These are phyloP conservation scores for Cyclostephanos invisitatus DNA, from an alignment of 108 stramenopile genomes.

Conservation along the genomic window DNA sequence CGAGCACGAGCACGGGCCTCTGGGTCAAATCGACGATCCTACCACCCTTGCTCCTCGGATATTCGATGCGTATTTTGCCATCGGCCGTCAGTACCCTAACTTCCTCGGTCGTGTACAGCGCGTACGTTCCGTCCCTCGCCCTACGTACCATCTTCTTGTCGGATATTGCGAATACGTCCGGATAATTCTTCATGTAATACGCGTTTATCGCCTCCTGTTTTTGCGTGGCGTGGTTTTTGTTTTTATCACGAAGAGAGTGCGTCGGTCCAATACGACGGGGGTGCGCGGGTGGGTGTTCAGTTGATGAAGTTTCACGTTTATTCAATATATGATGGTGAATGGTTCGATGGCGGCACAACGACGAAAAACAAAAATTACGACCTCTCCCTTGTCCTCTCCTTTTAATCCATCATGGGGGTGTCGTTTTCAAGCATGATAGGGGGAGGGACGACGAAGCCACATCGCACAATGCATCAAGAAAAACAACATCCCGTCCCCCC, in stretches of 20 bases:
- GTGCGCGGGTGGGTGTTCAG: too few species aligned
- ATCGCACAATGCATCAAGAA: too few species aligned
- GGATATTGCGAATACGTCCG: conserved; percentile 67
- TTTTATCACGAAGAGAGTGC: background rate
- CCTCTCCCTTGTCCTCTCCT: too few species aligned
- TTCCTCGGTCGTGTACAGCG: conserved; percentile 56
- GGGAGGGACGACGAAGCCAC: too few species aligned
- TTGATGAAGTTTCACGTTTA: too few species aligned
- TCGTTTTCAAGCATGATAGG: too few species aligned
- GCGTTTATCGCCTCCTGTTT: conserved; percentile 63
- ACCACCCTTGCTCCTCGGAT: conserved; percentile 67
- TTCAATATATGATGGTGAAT: too few species aligned
- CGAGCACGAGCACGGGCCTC: conserved; percentile 76
- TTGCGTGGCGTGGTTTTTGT: background rate
- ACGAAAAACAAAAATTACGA: too few species aligned
- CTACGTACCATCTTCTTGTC: conserved; percentile 67
- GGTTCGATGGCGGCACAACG: too few species aligned
- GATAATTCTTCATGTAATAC: conserved; percentile 89
- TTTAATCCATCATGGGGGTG: too few species aligned
- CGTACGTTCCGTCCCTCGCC: conserved; percentile 73
- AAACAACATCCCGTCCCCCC: too few species aligned
- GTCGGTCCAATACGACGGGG: too few species aligned
- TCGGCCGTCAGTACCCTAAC: conserved; percentile 49
- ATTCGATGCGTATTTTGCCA: conserved; percentile 61
- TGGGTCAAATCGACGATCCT: conserved; percentile 76